Conservation (phyloP, 2,329 filamentous ascomycete species). For the Hymenoscyphus scutula region DNA sequence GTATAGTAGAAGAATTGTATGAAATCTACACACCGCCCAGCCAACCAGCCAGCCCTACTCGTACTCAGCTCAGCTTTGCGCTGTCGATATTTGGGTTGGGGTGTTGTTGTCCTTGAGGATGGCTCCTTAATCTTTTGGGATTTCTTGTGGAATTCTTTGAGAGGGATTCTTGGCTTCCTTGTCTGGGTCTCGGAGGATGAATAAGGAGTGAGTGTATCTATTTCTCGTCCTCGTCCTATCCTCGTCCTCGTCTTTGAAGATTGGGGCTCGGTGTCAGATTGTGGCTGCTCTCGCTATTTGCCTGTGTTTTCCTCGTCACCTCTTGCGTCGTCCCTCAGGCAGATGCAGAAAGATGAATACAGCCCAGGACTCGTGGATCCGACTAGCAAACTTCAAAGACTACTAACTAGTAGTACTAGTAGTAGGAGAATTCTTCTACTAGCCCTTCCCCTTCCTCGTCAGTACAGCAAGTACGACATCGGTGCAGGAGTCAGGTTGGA, state of each 20-base stretch:
- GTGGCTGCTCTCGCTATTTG: background rate
- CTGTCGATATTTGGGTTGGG: background rate
- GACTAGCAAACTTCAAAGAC: no score
- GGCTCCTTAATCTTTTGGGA: no score
- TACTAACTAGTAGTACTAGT: no score
- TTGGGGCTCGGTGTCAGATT: background rate
- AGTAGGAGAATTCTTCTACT: no score
- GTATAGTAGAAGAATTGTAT: no score
- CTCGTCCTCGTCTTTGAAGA: background rate
- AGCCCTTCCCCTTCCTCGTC: no score
- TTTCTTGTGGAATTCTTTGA: no score
- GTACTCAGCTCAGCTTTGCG: background rate
- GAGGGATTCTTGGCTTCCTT: background rate
- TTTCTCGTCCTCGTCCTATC: background rate
- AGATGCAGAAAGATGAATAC: no score
- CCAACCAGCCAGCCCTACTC: conserved; percentile 1
- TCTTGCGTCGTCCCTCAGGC: background rate
- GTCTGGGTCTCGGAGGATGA: background rate
- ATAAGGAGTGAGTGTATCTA: background rate
- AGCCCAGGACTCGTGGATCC: background rate
- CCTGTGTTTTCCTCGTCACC: background rate
- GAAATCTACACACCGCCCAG: background rate
- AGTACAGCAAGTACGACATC: background rate
- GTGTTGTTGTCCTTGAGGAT: background rate
- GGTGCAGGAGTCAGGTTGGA: background rate